Base-by-base conservation (phyloP, 164 flowering plant genomes). In the Macadamia integrifolia region DNA sequence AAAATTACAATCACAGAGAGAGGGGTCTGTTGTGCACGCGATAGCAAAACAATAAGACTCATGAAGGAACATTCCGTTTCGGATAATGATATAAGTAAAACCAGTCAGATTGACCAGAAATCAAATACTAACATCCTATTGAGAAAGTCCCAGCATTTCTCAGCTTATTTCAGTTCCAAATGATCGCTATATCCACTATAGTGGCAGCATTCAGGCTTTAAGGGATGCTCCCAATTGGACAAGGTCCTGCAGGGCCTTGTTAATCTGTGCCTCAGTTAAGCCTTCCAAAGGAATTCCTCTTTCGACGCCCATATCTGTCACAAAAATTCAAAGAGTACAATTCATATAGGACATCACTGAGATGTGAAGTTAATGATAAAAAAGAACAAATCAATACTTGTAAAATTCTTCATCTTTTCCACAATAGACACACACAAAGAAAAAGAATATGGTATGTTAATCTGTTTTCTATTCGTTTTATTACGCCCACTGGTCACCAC, bases 301-400 rank as follows among this genome's bases (percentile, higher is more conserved):
- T 75, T 86, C 87, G 14, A 79, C 75, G 29, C 86, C 87, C 72
- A 79, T 68, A 63, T 81, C 86, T 83, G 78, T 53, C 35, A 63
- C n/a, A 13, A 31, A 50, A 32, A 32, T 17, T 46, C 50, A 46
- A 46, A 46, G 13, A 8, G 50, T 3, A 8, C 50, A 46, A 8
- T 8, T 46, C 50, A 46, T 3, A 46, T 8, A 11, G 13, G 50
- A 46, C 12, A 46, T 46, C 12, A 11, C 7, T 43, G 48, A 43
- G 9, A 43, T 43, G 6, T 43, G 48, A 43, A 9, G 48, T 46
- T 46, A 46, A 11, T 3, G 13, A 46, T 11, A 46, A 46, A 43
- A 43, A 46, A 46, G 13, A 9, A 8, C 9, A 46, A 46, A 46
- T 9, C 50, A 46, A 46, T 46, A 46, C 13, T 46, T 46, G 50